Conservation (phyloP, 2,329 filamentous ascomycete genomes). For the Venturia nashicola region DNA sequence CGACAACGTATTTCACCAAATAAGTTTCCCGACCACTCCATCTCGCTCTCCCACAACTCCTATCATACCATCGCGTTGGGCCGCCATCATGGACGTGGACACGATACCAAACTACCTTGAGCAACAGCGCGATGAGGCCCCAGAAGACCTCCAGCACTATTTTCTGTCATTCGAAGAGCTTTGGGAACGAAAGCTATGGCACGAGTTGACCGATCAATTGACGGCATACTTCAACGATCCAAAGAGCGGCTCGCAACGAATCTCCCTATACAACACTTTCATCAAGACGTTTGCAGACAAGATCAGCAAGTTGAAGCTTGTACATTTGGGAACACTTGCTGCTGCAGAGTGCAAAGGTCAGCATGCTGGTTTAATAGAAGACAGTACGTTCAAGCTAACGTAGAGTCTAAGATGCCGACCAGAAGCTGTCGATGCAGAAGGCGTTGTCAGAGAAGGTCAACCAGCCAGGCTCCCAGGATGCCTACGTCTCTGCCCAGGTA, state of each 20-base stretch:
- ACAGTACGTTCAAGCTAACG: conserved; percentile 16
- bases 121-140: conserved; percentile 77
- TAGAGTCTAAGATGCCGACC: conserved; percentile 56
- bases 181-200: conserved; percentile 99
- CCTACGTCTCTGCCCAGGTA: conserved; percentile 85
- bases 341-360: conserved; percentile 31
- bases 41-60: neutral
- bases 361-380: neutral
- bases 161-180: conserved; percentile 90
- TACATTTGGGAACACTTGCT: conserved; percentile 80
- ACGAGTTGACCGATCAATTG: conserved; percentile 86
- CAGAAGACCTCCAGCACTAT: conserved; percentile 74
- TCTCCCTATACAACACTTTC: conserved; percentile 88
- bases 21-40: neutral
- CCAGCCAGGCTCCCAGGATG: conserved; percentile 86
- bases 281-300: conserved; percentile 94
- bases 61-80: neutral
- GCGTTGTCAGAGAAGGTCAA: conserved; percentile 79
- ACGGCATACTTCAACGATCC: conserved; percentile 78
- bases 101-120: conserved; percentile 84
- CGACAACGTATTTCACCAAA: neutral
- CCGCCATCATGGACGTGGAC: conserved; percentile 61
- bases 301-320: conserved; percentile 97
- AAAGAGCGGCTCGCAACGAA: conserved; percentile 69
- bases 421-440: conserved; percentile 75